Conservation (phyloP, 179 eudicot species). For the Spinacia oleracea region DNA sequence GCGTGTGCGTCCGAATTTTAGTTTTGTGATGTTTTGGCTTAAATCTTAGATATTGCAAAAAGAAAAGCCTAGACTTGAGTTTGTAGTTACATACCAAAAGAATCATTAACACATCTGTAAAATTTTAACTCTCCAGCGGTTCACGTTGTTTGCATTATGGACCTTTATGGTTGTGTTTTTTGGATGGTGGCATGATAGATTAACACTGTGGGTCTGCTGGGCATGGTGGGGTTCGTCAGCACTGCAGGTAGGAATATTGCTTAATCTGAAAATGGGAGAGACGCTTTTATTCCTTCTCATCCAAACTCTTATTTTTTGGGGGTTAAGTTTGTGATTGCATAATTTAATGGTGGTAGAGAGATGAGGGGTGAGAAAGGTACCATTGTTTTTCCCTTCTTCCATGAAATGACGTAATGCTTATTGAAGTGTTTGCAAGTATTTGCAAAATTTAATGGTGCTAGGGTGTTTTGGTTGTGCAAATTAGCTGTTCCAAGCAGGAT, state of each 20-base stretch:
- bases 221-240: neutral
- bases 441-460: no score
- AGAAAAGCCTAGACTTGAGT: neutral
- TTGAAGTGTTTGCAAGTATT: no score
- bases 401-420: no score
- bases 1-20: neutral
- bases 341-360: neutral
- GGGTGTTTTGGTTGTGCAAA: neutral
- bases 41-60: neutral
- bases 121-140: neutral
- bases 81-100: neutral
- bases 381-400: no score
- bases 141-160: neutral
- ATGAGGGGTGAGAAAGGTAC: neutral
- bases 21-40: neutral
- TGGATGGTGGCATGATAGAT: neutral
- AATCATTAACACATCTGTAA: neutral
- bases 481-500: neutral
- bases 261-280: neutral
- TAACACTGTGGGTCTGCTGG: neutral
- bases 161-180: neutral
- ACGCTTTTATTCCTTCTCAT: neutral
- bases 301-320: neutral
- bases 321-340: neutral
- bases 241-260: neutral